Base-by-base conservation (phyloP, 2,329 filamentous ascomycete species). In the Colletotrichum incanum region DNA sequence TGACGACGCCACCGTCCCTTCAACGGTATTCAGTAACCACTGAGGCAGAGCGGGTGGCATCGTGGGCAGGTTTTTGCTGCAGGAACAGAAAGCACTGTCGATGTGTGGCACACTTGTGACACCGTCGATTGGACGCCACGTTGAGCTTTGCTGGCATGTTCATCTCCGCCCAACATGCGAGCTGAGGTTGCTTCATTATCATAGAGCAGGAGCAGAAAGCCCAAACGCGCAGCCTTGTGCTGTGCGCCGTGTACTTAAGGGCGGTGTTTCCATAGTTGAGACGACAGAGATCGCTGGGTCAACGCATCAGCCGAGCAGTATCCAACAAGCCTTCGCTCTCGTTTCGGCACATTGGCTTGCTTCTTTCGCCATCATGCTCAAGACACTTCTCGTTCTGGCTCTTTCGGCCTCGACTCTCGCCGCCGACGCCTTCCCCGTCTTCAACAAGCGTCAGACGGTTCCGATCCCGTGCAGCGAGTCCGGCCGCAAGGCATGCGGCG, bases 401-500 rank as follows among this genome's bases (percentile, higher is more conserved):
- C 72, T 80, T 31, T 74, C 75, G 31, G 73, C 75, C 31, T 61
- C 74, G 1, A 71, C 73, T 26, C 47, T 79, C 55, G 77, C 77
- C 16, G 60, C 43, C 20, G 39, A 56, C 4, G 47, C 64, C 45
- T 73, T 73, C 3, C 66, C 76, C 26, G 74, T 77, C 58, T 39
- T 58, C 43, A 41, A 56, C 7, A 72, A 64, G 41, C 78, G 79
- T 9, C 74, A 76, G 52, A 41, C 77, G 59, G 61, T 75, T 45
- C 41, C 73, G 47, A 70, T 78, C 4, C 70, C 77, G n/a, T 79
- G 77, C 73, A 20, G 58, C 23, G 75, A 77, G 3, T 72, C 74
- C 9, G 75, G 74, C 14, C 65, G 73, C 50, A 77, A 77, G 63
- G 75, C 75, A 31, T 81, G 80, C 62, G 80, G 80, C 37, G 59